Base-by-base conservation (phyloP, 1,284 basidiomycete genomes). In the Apiotrichum sp. region DNA sequence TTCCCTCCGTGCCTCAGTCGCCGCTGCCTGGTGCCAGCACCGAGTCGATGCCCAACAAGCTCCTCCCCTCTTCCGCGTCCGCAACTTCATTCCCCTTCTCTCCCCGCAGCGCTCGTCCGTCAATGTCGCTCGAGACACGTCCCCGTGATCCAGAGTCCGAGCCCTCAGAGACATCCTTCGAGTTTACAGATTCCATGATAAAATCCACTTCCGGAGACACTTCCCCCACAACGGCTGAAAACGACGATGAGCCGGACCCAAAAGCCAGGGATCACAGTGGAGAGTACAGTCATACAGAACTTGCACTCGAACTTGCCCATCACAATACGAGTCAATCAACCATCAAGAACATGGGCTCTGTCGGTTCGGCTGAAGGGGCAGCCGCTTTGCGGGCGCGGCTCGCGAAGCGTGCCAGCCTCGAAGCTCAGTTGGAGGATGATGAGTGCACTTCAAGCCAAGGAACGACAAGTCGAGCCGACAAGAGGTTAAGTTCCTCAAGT, bases 281-380 rank as follows among this genome's bases (percentile, higher is more conserved):
- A 31, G 70, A 71, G 46, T 67, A 65, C 48, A 71, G 69, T 50
- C 61, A 62, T n/a, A 69, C 64, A 16, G 68, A 70, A 48, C 62
- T 63, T 29, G 53, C 61, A 2, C 55, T 73, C 6, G 66, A 74
- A 50, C 47, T 71, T 4, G 52, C 66, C 31, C 76, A 79, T 57
- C 67, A 65, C 29, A 79, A 78, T 56, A 71, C 67, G 36, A 76
- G 73, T 34, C 75, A 79, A 53, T 66, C 74, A n/a, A 80, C 79
- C 0, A 77, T 79, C 35, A 58, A 68, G 29, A 71, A 46, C 35
- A 56, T n/a, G 55, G n/a, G 35, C 10, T 7, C n/a, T 11, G 16
- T 22, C 13, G 47, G 35, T 14, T 35, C 6, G 47, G 44, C 33
- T 55, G 64, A 4, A 51, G n/a, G 42, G 34, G 4, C 45, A 29